Conservation (phyloP, 164 flowering plant species). For the Sedum album region DNA sequence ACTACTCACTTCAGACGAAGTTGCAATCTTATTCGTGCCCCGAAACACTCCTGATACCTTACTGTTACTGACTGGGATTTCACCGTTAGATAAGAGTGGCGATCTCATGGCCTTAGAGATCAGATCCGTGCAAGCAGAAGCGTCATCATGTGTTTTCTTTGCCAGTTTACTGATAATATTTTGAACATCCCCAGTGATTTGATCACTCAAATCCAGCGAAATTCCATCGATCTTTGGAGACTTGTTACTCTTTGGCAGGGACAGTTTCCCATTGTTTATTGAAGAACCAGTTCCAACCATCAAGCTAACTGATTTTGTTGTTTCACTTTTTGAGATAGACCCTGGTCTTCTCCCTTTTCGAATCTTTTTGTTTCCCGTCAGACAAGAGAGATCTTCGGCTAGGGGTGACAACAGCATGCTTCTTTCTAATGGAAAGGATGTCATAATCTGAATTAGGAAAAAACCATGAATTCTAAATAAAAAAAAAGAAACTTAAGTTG, state of each 20-base stretch:
- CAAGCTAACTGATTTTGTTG: constrained; percentile 11
- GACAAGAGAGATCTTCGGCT: constrained; percentile 32
- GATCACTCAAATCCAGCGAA: neutral
- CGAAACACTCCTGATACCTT: constrained; percentile 12
- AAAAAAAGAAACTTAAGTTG: neutral
- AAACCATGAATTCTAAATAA: neutral
- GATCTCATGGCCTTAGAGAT: constrained; percentile 10
- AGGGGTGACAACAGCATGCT: constrained; percentile 60
- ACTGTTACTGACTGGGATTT: constrained; percentile 14
- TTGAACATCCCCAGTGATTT: constrained; percentile 14
- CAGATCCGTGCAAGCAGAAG: constrained; percentile 8
- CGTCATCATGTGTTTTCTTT: constrained; percentile 26
- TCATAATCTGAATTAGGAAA: constrained; percentile 53
- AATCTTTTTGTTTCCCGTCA: constrained; percentile 22
- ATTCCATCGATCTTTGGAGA: neutral
- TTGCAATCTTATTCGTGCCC: neutral
- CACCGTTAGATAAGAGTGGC: constrained; percentile 12
- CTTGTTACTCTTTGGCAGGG: neutral
- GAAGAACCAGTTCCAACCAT: constrained; percentile 11
- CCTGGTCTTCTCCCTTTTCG: constrained; percentile 5
- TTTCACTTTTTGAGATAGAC: constrained; percentile 6
- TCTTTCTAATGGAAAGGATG: constrained; percentile 37
- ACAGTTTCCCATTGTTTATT: constrained; percentile 16
- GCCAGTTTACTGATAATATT: constrained; percentile 12
- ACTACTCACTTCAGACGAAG: neutral